Evolutionary conservation across 495 filamentous ascomycete genomes (phyloP).

Genomic region (Aspergillus hancockii): DNA sequence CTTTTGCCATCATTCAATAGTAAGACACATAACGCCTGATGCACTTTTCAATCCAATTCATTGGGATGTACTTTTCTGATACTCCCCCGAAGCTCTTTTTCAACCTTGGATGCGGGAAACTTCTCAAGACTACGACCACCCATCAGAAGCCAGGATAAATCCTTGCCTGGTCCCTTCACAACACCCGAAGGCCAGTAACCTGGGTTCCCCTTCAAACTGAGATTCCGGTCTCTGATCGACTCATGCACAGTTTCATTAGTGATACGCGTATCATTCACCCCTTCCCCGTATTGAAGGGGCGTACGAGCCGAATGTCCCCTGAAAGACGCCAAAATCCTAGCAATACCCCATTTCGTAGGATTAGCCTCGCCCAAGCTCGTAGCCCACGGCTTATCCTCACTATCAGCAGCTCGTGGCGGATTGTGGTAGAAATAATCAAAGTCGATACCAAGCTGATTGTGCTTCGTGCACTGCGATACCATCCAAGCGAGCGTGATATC

Average conservation of each 20-base stretch:
- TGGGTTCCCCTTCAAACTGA: not conserved
- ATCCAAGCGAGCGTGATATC: constrained; percentile 52
- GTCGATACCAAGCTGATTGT: constrained; percentile 25
- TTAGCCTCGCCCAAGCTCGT: constrained; percentile 14
- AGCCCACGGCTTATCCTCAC: constrained; percentile 17
- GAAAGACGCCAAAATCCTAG: constrained; percentile 12
- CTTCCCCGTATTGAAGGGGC: constrained; percentile 18
- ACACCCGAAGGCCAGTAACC: constrained; percentile 11
- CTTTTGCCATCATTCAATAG: too few species aligned
- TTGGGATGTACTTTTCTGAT: not conserved
- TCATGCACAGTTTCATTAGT: constrained; percentile 31
- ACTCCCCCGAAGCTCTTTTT: not conserved
- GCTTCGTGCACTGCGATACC: constrained; percentile 36
- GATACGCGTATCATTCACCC: not conserved
- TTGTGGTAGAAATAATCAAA: constrained; percentile 20
- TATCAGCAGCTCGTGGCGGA: not conserved
- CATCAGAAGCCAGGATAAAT: not conserved
- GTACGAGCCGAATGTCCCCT: constrained; percentile 20
- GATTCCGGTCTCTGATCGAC: constrained; percentile 26
- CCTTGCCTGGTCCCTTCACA: not conserved
- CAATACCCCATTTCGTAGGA: constrained; percentile 6
- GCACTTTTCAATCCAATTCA: not conserved
- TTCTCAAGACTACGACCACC: not conserved
- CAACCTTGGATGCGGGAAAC: not conserved
- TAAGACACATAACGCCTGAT: too few species aligned